Evolutionary conservation across 2,329 filamentous ascomycete genomes (phyloP).

Genomic region (Exserohilum rostratum): DNA sequence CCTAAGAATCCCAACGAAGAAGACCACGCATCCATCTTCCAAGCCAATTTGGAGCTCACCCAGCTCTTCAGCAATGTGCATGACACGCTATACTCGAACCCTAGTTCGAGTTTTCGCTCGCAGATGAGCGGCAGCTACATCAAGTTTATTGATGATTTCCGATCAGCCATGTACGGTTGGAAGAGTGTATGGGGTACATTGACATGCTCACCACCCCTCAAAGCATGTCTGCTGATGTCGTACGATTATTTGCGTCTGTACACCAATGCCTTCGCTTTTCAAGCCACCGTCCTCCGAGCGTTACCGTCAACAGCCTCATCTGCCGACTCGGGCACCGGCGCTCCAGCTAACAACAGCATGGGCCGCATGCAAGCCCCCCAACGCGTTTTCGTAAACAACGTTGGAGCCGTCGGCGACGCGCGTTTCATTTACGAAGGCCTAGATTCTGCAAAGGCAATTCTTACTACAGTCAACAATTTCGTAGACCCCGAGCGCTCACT

Average conservation of each 20-base stretch:
- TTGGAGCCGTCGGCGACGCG: constrained; percentile 56
- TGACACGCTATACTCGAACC: constrained; percentile 74
- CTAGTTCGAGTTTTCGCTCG: constrained; percentile 70
- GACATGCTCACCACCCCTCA: constrained; percentile 69
- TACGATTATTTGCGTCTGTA: constrained; percentile 77
- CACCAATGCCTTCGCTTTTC: constrained; percentile 77
- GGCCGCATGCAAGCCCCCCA: constrained; percentile 46
- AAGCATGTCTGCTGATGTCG: constrained; percentile 70
- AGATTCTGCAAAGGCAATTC: constrained; percentile 56
- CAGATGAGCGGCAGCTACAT: constrained; percentile 75
- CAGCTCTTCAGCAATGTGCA: constrained; percentile 76
- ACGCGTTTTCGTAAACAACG: constrained; percentile 57
- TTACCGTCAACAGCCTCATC: constrained; percentile 39
- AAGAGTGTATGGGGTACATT: constrained; percentile 72
- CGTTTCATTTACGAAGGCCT: constrained; percentile 59
- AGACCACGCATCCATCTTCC: constrained; percentile 71
- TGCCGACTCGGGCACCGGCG: constrained; percentile 7
- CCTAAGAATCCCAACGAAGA: constrained; percentile 65
- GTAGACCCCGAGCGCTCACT: constrained; percentile 55
- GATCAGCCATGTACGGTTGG: constrained; percentile 71
- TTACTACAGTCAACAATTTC: constrained; percentile 59
- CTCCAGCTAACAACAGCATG: constrained; percentile 1
- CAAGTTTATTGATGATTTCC: constrained; percentile 76
- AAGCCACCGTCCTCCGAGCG: constrained; percentile 65
- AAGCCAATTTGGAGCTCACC: constrained; percentile 73